These are phyloP conservation scores for Pichia sp. DNA, from an alignment of 1,139 yeast genomes.

Conservation along the genomic window DNA sequence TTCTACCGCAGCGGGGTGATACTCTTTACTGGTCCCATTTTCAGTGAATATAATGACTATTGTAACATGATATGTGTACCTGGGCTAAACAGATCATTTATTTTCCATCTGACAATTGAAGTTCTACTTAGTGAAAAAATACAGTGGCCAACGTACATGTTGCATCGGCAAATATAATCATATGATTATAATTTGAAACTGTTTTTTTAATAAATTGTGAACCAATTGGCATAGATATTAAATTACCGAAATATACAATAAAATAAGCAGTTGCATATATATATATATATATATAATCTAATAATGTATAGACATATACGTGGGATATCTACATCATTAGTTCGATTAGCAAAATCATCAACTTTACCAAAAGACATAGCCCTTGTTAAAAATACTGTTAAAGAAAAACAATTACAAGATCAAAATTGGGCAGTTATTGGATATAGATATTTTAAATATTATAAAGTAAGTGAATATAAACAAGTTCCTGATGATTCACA, in stretches of 20 bases:
- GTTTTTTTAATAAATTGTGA: slow-evolving; percentile 42
- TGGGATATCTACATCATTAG: too few relatives aligned
- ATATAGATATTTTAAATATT: slow-evolving; percentile 16
- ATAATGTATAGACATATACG: too few relatives aligned
- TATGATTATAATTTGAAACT: slow-evolving; percentile 28
- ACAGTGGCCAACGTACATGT: slow-evolving; percentile 28
- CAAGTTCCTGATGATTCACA: slow-evolving; percentile 46
- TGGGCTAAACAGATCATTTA: slow-evolving; percentile 13
- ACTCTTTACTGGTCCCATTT: too few relatives aligned
- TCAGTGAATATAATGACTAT: too few relatives aligned
- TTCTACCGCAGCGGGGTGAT: too few relatives aligned
- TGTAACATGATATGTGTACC: too few relatives aligned
- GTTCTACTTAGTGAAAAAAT: slow-evolving; percentile 32
- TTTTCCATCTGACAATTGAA: slow-evolving; percentile 32
- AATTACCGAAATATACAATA: slow-evolving; percentile 52
- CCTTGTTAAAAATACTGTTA: not conserved
- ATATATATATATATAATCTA: too few relatives aligned
- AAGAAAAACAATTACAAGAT: not conserved
- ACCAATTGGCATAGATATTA: slow-evolving; percentile 48
- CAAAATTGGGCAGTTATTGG: slow-evolving; percentile 23
- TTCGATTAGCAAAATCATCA: not conserved
- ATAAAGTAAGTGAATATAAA: slow-evolving; percentile 28
- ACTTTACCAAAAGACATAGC: not conserved
- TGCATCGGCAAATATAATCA: slow-evolving; percentile 34
- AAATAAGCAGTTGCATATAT: slow-evolving; percentile 65